phyloP scores from a whole-genome alignment of 495 filamentous ascomycete genomes.

The Talaromyces thailandensis region DNA sequence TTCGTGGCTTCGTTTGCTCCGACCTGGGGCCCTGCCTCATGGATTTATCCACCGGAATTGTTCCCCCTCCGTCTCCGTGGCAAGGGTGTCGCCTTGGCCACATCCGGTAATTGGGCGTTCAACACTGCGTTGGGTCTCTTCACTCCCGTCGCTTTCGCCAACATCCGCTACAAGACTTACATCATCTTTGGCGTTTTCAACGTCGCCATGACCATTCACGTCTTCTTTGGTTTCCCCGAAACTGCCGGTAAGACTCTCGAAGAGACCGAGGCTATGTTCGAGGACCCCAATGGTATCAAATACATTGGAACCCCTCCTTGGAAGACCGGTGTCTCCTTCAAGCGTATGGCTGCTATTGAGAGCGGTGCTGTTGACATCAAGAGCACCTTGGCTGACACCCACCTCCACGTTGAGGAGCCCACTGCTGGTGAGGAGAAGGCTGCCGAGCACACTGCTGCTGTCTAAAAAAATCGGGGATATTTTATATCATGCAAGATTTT shows the following conservation, averaged over 20 bases:
- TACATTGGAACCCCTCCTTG: slow-evolving; percentile 61
- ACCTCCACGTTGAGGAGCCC: background rate
- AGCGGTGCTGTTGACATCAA: background rate
- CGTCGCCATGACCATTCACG: slow-evolving; percentile 60
- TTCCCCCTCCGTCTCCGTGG: slow-evolving; percentile 57
- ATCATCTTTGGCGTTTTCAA: slow-evolving; percentile 71
- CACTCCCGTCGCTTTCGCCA: slow-evolving; percentile 64
- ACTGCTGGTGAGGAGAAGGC: background rate
- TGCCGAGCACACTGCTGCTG: background rate
- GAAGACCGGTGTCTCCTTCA: slow-evolving; percentile 47
- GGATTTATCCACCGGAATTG: slow-evolving; percentile 62
- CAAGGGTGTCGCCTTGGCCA: slow-evolving; percentile 62
- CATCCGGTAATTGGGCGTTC: slow-evolving; percentile 68
- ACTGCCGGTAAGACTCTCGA: slow-evolving; percentile 76
- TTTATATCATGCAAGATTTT: background rate
- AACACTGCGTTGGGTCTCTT: slow-evolving; percentile 77
- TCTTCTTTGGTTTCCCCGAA: slow-evolving; percentile 78
- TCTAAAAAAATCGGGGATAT: background rate
- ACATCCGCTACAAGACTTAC: slow-evolving; percentile 67
- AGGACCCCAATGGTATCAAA: slow-evolving; percentile 46
- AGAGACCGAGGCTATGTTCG: slow-evolving; percentile 65
- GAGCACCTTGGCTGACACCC: background rate
- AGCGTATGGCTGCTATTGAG: slow-evolving; percentile 7
- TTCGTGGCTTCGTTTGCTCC: slow-evolving; percentile 52
- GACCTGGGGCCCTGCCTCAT: slow-evolving; percentile 57